Percentiles rank a stretch among this genome's conserved stretches.
These are phyloP conservation scores for Beauveria sp. DNA, from an alignment of 2,329 filamentous ascomycete species.

Conservation along the genomic window DNA sequence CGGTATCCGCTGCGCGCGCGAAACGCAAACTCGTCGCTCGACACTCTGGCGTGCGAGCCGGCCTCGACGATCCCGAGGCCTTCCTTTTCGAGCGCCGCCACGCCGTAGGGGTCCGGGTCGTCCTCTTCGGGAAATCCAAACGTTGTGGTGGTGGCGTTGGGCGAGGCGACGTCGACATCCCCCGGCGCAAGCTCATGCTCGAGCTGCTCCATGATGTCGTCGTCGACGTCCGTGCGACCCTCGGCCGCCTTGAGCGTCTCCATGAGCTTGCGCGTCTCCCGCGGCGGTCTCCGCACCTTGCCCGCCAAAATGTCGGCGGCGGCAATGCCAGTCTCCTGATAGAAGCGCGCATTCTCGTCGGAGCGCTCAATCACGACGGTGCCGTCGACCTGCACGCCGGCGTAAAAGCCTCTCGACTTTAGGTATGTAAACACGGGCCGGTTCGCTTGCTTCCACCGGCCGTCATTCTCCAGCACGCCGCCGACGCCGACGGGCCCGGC, in stretches of 20 bases:
- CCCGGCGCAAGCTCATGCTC: constrained; percentile 27
- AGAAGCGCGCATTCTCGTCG: constrained; percentile 85
- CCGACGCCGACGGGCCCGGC: constrained; percentile 65
- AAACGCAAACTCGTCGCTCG: constrained; percentile 29
- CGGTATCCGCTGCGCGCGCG: constrained; percentile 20
- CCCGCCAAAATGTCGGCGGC: constrained; percentile 41
- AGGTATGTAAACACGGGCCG: constrained; percentile 59
- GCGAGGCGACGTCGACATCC: constrained; percentile 25
- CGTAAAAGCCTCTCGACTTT: constrained; percentile 84
- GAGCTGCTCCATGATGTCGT: constrained; percentile 25
- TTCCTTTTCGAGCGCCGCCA: constrained; percentile 27
- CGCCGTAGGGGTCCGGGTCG: constrained; percentile 31
- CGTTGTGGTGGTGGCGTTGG: constrained; percentile 14
- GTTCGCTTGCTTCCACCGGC: constrained; percentile 42
- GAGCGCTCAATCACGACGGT: constrained; percentile 77
- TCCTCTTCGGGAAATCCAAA: constrained; percentile 30
- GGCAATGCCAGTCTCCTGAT: constrained; percentile 49
- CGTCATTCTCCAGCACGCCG: constrained; percentile 57
- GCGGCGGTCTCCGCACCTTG: constrained; percentile 28
- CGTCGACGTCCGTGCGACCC: constrained; percentile 26
- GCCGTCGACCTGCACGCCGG: constrained; percentile 78
- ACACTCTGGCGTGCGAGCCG: constrained; percentile 25
- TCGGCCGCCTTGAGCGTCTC: constrained; percentile 27
- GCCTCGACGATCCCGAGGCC: constrained; percentile 30
- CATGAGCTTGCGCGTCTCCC: constrained; percentile 24